A percentile compares a stretch with the other conserved stretches of the same genome.
Evolutionary conservation across 1,139 yeast genomes (phyloP).

Genomic region (Pichia inconspicua): DNA sequence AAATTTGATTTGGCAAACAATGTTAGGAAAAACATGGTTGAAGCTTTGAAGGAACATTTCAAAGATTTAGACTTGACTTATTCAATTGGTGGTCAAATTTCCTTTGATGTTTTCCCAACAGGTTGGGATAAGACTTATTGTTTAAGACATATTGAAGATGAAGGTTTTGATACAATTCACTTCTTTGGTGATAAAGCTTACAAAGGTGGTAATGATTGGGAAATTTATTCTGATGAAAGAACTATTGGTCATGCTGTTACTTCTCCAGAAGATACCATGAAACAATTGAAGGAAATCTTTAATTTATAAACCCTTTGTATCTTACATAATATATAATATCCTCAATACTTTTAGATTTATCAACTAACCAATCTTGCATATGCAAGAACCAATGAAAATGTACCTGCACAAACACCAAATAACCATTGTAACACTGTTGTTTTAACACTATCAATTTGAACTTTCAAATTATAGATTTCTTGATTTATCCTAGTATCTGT

Average conservation of each 20-base stretch:
- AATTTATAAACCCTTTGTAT: slow-evolving; percentile 19
- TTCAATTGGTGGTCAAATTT: slow-evolving; percentile 98
- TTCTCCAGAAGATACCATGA: slow-evolving; percentile 81
- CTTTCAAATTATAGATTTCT: slow-evolving; percentile 88
- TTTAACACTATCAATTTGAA: slow-evolving; percentile 89
- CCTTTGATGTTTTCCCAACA: slow-evolving; percentile 98
- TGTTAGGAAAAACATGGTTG: slow-evolving; percentile 75
- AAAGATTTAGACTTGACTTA: slow-evolving; percentile 80
- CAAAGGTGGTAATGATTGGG: slow-evolving; percentile 98
- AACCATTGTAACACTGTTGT: slow-evolving; percentile 98
- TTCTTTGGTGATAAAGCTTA: slow-evolving; percentile 98
- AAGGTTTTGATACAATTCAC: slow-evolving; percentile 81
- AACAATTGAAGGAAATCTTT: slow-evolving; percentile 76
- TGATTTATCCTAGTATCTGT: slow-evolving; percentile 93
- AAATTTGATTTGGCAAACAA: slow-evolving; percentile 69
- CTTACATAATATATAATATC: background rate
- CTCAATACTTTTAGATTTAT: background rate
- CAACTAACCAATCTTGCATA: slow-evolving; percentile 77
- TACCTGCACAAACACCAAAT: slow-evolving; percentile 97
- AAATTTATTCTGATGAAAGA: slow-evolving; percentile 84
- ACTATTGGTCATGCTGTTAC: slow-evolving; percentile 92
- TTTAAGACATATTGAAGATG: slow-evolving; percentile 81
- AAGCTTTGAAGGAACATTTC: slow-evolving; percentile 75
- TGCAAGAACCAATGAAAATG: slow-evolving; percentile 86
- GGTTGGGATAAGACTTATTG: slow-evolving; percentile 99